Evolutionary conservation across 371 early-diverging fungal genomes (phyloP).

Genomic region (Blakeslea trispora): DNA sequence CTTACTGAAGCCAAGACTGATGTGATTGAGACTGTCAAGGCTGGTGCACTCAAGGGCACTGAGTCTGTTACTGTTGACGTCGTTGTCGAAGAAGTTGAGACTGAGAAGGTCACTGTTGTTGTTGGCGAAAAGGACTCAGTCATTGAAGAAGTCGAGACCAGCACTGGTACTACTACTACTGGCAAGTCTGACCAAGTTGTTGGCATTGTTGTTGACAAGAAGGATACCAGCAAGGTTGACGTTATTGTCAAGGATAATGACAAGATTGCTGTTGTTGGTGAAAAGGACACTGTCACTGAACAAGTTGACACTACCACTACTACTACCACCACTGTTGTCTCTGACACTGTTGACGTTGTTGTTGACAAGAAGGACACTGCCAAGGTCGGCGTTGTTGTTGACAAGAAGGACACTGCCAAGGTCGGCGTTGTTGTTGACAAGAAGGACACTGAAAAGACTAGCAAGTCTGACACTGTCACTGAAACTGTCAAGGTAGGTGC

Average conservation of each 20-base stretch:
- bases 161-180: not conserved
- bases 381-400: not conserved
- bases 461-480: not conserved
- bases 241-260: constrained; percentile 4
- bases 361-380: not conserved
- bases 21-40: not conserved
- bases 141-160: not conserved
- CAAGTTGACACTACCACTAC: constrained; percentile 10
- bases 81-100: not conserved
- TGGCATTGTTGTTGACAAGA: not conserved
- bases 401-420: constrained; percentile 8
- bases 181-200: not conserved
- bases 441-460: constrained; percentile 1
- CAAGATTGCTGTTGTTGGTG: constrained; percentile 2
- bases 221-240: not conserved
- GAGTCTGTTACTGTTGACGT: not conserved
- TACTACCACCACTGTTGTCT: constrained; percentile 1
- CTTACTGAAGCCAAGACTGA: constrained; percentile 1
- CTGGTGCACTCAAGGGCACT: not conserved
- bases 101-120: not conserved
- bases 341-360: constrained; percentile 9
- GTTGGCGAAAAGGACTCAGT: not conserved
- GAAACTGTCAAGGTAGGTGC: constrained; percentile 5
- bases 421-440: not conserved
- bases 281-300: constrained; percentile 13